phyloP scores from a whole-genome alignment of 148 eudicot genomes.

The Rhododendron mucronatum region DNA sequence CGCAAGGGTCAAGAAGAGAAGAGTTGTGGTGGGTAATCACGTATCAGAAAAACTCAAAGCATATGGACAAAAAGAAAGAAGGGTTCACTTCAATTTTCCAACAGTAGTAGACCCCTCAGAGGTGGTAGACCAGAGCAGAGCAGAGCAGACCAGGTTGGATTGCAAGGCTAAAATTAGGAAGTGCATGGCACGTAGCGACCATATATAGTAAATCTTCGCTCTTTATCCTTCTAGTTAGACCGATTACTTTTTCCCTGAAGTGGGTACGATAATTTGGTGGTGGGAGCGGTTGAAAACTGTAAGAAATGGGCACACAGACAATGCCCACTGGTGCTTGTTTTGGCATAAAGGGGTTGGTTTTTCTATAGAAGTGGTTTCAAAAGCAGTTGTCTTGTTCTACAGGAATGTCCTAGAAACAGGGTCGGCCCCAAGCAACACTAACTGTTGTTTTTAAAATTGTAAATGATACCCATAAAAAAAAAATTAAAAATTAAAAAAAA shows the following conservation, averaged over 20 bases:
- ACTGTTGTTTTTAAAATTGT: background rate
- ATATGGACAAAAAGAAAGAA: background rate
- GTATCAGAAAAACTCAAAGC: background rate
- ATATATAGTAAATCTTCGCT: background rate
- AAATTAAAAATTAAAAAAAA: too few species aligned
- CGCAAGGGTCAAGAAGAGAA: background rate
- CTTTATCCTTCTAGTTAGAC: background rate
- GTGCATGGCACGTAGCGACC: background rate
- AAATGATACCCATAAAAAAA: background rate
- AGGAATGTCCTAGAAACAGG: background rate
- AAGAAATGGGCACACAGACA: conserved; percentile 1
- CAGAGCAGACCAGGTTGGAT: background rate
- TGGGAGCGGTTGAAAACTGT: background rate
- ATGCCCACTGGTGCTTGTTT: background rate
- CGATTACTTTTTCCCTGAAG: background rate
- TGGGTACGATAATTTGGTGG: background rate
- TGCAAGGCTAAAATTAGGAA: background rate
- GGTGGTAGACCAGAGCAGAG: background rate
- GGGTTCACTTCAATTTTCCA: background rate
- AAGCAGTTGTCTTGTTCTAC: background rate
- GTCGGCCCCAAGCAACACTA: conserved; percentile 5
- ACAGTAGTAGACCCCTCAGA: background rate
- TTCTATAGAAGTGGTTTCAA: background rate
- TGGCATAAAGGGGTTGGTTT: background rate
- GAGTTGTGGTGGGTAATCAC: background rate